Evolutionary conservation across 495 filamentous ascomycete genomes (phyloP).

Genomic region (Penicillium angulare): DNA sequence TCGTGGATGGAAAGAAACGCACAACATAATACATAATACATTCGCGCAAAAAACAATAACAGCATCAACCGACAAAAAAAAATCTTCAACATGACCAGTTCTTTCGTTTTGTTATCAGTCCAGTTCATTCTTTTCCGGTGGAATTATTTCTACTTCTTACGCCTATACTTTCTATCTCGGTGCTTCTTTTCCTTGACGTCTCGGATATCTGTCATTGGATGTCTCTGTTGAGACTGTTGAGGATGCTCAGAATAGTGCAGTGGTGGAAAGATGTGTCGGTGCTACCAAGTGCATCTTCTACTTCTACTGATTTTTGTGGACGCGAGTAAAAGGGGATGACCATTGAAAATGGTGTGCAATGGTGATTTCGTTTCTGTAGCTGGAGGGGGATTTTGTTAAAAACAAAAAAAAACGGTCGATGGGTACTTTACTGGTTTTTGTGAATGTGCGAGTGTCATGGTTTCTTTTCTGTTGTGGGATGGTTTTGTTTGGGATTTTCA

Average conservation of each 20-base stretch:
- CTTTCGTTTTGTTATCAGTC: constrained; percentile 9
- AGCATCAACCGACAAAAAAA: constrained; percentile 5
- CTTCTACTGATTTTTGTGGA: constrained; percentile 13
- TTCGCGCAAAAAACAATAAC: neutral
- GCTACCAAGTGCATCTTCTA: neutral
- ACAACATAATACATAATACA: constrained; percentile 1
- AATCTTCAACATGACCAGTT: constrained; percentile 8
- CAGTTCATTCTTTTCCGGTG: constrained; percentile 16
- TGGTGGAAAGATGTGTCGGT: neutral
- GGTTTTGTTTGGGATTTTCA: too few relatives aligned
- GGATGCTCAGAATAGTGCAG: too few relatives aligned
- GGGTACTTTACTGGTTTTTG: constrained; percentile 5
- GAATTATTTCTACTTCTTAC: neutral
- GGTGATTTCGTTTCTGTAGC: constrained; percentile 12
- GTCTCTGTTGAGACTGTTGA: neutral
- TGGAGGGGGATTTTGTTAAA: constrained; percentile 2
- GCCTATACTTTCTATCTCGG: neutral
- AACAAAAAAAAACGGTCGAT: constrained; percentile 12
- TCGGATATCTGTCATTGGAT: too few relatives aligned
- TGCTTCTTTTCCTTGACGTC: too few relatives aligned
- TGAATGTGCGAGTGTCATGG: too few relatives aligned
- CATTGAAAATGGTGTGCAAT: constrained; percentile 6
- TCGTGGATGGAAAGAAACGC: neutral
- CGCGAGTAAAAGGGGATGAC: constrained; percentile 3
- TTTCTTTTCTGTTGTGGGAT: too few relatives aligned